Base-by-base conservation (phyloP, 2,329 filamentous ascomycete species). In the Calonectria montana region DNA sequence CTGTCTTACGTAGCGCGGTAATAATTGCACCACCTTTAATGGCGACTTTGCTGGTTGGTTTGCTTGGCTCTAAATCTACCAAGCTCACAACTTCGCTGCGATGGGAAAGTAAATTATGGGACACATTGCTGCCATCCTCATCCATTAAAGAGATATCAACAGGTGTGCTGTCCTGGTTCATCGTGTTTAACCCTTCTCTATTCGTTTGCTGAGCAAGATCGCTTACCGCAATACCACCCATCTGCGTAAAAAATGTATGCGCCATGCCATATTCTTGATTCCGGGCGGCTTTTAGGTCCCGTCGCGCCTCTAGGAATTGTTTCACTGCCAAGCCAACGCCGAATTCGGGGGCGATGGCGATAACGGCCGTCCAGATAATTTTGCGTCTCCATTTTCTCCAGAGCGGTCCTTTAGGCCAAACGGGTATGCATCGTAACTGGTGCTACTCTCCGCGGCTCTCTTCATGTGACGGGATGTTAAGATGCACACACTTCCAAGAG, bases 401-500 rank as follows among this genome's bases (percentile, higher is more conserved):
- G 18, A 47, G 41, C 61, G 10, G 43, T n/a, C 25, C 7, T 5
- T 10, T 37, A 4, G 61, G 43, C 16, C 25, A 23, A 31, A 48
- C n/a, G 5, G 41, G 27, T 7, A 39, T 10, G 4, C 39, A 25
- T 2, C 23, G 6, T 29, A 64, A 2, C 1, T 13, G 35, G 3
- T 64, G 12, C 61, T 43, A 64, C 27, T 35, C 41, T 2, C 27
- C 43, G 3, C 45, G 23, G 29, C 27, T 31, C 21, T 64, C 61
- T n/a, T 35, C 25, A 13, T 64, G 43, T 7, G 41, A 35, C 4
- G 61, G 61, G 2, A 50, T 31, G 27, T 64, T 64, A 9, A 64
- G 61, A 31, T 64, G 61, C 12, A 64, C 61, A 29, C 61, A 64
- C 16, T 64, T 64, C 61, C 61, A 64, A 6, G 61, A 64, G 18